Base-by-base conservation (phyloP, 2,329 filamentous ascomycete species). In the Triangularia setosa region DNA sequence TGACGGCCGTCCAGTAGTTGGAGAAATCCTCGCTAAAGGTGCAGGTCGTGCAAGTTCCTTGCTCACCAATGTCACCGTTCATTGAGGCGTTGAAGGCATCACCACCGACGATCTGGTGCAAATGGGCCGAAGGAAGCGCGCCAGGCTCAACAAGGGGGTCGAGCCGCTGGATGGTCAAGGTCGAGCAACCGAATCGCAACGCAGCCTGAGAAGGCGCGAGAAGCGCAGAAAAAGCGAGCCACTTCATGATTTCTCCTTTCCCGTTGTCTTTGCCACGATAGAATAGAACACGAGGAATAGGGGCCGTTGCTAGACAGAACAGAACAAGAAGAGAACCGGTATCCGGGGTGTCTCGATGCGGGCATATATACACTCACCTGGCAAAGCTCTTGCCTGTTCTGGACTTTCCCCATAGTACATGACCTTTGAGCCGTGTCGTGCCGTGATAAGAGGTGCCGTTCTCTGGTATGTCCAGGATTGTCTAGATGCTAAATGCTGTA, bases 171-270 rank as follows among this genome's bases (percentile, higher is more conserved):
- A 72, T 70, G 35, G 65, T 70, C 3, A 71, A 63, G 14, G 70
- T 71, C 30, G 70, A 68, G 59, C 70, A 72, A 59, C 69, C 69
- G 56, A 72, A 72, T n/a, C 70, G 70, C 18, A 72, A 68, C 14
- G 67, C 66, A 40, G 67, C 69, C 61, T 69, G 65, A 27, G 64
- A 64, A 18, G 65, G 65, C 67, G 30, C 65, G 54, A 61, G 58
- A 28, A 71, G 67, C 30, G 67, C 64, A 25, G 67, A 54, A 54
- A 63, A 18, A 7, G 67, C 52, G 52, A 69, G 60, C 68, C 68
- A 69, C 67, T 68, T 70, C 69, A 70, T 70, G 40, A 21, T 48
- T 48, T 23, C 11, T 3, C 18, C 18, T 48, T 48, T 18, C n/a
- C 40, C 11, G 7, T 55, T 27, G 2, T 27, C 23, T 28, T 55